phyloP scores from a whole-genome alignment of 2,329 filamentous ascomycete species.

The Epichloe aotearoae region DNA sequence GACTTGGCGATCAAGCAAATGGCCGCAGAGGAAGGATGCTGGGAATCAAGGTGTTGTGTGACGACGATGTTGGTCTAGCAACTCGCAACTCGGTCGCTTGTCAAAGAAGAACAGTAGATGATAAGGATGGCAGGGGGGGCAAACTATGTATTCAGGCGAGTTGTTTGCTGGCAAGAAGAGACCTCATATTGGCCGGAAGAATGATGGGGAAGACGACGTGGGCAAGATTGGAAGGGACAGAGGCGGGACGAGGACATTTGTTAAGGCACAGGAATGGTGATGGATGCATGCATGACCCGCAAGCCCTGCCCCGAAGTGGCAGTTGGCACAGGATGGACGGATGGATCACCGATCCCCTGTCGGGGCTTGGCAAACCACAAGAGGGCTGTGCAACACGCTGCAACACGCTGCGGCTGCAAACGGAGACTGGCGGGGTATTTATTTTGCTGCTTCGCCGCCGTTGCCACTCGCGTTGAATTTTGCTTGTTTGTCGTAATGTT shows the following conservation, averaged over 20 bases:
- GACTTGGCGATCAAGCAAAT: not conserved
- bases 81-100: not conserved
- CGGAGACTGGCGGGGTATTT: not conserved
- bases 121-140: not conserved
- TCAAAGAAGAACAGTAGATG: not conserved
- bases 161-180: not conserved
- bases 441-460: not conserved
- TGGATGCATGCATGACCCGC: not conserved
- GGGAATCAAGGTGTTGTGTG: not conserved
- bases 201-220: not conserved
- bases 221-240: not conserved
- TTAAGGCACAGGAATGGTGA: not conserved
- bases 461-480: not conserved
- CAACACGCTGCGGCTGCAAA: not conserved
- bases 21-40: not conserved
- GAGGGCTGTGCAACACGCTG: not conserved
- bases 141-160: not conserved
- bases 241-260: not conserved
- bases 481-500: no score
- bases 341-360: not conserved
- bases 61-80: not conserved
- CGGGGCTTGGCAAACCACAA: not conserved
- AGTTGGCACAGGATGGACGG: not conserved
- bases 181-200: not conserved
- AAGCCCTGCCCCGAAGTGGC: constrained; percentile 5